A percentile compares a stretch with the other conserved stretches of the same genome.
phyloP scores from a whole-genome alignment of 73 alveolate genomes.

The Paramecium primaurelia region DNA sequence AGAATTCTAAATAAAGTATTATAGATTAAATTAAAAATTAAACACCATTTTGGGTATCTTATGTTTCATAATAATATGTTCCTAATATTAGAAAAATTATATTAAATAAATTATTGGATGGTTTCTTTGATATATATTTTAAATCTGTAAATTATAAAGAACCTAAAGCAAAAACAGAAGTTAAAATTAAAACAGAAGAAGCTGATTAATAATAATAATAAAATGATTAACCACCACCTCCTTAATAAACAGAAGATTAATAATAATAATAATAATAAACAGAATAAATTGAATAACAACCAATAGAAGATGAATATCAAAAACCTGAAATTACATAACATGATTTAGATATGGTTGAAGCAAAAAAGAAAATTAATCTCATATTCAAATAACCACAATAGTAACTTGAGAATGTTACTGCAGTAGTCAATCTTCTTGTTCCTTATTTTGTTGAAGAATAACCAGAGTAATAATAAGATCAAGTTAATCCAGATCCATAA shows the following conservation, averaged over 20 bases:
- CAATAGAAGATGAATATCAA: neutral
- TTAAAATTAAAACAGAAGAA: constrained; percentile 26
- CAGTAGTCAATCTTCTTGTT: neutral
- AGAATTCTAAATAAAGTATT: neutral
- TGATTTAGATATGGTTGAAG: constrained; percentile 45
- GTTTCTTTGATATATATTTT: constrained; percentile 13
- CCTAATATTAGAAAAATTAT: neutral
- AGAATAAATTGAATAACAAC: neutral
- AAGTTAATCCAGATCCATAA: neutral
- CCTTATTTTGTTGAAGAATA: constrained; percentile 23
- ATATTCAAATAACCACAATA: neutral
- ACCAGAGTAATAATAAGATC: neutral
- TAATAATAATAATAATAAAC: neutral
- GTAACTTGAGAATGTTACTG: neutral
- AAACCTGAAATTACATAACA: constrained; percentile 46
- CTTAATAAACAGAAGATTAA: neutral
- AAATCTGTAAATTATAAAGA: constrained; percentile 39
- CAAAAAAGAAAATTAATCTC: neutral
- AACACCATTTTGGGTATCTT: neutral
- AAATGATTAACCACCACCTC: neutral
- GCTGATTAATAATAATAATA: neutral
- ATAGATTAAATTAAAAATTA: neutral
- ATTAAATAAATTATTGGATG: neutral
- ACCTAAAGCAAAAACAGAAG: neutral
- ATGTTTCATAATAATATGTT: neutral